phyloP scores from a whole-genome alignment of 352 stramenopile genomes.

The Phytophthora meadii region DNA sequence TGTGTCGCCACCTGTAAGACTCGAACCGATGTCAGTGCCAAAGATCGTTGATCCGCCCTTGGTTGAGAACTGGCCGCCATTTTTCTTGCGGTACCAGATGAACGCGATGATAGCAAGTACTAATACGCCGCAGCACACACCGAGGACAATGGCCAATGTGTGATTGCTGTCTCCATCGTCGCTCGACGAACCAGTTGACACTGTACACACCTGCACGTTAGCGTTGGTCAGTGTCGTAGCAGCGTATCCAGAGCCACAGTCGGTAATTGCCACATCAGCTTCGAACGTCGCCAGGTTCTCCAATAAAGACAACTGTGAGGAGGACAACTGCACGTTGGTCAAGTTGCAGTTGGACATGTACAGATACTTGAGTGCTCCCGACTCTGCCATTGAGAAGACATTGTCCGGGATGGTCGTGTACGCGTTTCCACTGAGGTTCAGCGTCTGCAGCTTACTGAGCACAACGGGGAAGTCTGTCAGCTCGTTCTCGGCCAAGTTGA shows the following conservation, averaged over 20 bases:
- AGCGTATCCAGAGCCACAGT: slow-evolving; percentile 32
- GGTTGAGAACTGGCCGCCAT: slow-evolving; percentile 32
- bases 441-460: slow-evolving; percentile 36
- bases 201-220: slow-evolving; percentile 38
- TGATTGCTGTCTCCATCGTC: slow-evolving; percentile 31
- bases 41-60: slow-evolving; percentile 40
- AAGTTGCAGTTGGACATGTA: slow-evolving; percentile 62
- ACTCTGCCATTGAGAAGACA: slow-evolving; percentile 52
- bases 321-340: slow-evolving; percentile 58
- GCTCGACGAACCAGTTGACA: slow-evolving; percentile 17
- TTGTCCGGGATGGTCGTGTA: slow-evolving; percentile 53
- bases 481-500: slow-evolving; percentile 51
- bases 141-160: slow-evolving; percentile 52
- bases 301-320: slow-evolving; percentile 45
- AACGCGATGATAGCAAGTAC: slow-evolving; percentile 54
- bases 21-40: slow-evolving; percentile 42
- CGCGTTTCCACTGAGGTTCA: slow-evolving; percentile 59
- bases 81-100: slow-evolving; percentile 52
- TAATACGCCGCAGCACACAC: slow-evolving; percentile 47
- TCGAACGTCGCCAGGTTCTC: slow-evolving; percentile 54
- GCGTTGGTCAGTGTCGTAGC: slow-evolving; percentile 29
- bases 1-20: slow-evolving; percentile 43
- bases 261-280: slow-evolving; percentile 53
- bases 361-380: slow-evolving; percentile 49
- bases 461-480: slow-evolving; percentile 50